Evolutionary conservation across 1,139 yeast species (phyloP), one percentile per base, ranked within the genome.

Genomic region (Yarrowia galli): DNA sequence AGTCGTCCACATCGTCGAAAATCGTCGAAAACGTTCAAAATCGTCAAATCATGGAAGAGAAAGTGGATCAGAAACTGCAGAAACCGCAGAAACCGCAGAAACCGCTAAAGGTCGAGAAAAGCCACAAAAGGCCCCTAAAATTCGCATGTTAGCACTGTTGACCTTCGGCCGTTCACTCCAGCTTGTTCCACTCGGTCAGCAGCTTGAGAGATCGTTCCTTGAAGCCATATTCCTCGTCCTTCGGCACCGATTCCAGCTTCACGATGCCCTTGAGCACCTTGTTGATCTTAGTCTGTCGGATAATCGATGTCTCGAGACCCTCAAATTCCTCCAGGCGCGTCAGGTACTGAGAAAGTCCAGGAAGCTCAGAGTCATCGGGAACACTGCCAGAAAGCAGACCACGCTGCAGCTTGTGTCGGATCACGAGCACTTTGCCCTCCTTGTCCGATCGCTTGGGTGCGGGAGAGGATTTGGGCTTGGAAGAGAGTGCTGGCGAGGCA

Each of bases 271-370:
- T 71, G 43, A 79, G 72, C 15, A 78, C 81, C 67, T 77, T 75
- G 70, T 75, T 74, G 67, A 79, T 75, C 72, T 78, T 79, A 35
- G 80, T 75, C 58, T 73, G 71, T 20, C 80, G 75, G 46, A 79
- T 76, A 45, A 79, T 74, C 12, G 78, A 72, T 35, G 75, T 58
- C 67, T 78, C 80, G n/a, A 79, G 70, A n/a, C 74, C 75, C 18
- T 74, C 74, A 32, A 77, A 71, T 16, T 72, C 70, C 69, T 77
- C 80, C 9, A 79, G 71, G 53, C 73, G 74, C 36, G 69, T 68
- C 12, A 79, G 70, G 18, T 71, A 68, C 23, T 70, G 73, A 13
- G 75, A 72, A 56, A 75, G 71, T 13, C 68, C 69, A 12, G 71
- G 72, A 63, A 74, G 69, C 15, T 72, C 73, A 1, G 71, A 72